phyloP scores from a whole-genome alignment of 345 rosid genomes.

The Abelmoschus esculentus region DNA sequence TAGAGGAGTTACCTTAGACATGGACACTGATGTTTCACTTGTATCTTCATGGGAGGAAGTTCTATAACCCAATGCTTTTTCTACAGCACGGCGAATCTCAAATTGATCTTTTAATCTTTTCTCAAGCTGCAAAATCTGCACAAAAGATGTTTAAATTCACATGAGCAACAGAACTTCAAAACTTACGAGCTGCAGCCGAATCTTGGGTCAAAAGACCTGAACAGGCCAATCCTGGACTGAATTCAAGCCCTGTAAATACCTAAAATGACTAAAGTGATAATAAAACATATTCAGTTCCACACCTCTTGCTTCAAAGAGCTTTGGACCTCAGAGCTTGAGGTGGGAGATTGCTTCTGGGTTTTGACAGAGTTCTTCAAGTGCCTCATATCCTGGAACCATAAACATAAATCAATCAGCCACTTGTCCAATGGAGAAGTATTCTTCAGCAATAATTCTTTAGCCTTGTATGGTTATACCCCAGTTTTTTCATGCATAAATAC shows the following conservation, averaged over 20 bases:
- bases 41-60: constrained; percentile 30
- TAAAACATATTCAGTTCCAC: constrained; percentile 10
- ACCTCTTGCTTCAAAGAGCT: constrained; percentile 85
- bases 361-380: constrained; percentile 31
- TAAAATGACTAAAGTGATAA: neutral
- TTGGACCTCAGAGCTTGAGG: constrained; percentile 38
- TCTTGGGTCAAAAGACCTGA: neutral
- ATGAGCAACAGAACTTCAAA: neutral
- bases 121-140: constrained; percentile 85
- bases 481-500: neutral
- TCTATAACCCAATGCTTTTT: constrained; percentile 72
- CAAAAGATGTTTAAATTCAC: neutral
- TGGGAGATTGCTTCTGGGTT: constrained; percentile 28
- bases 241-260: neutral
- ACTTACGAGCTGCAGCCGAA: neutral
- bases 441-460: no score
- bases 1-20: constrained; percentile 38
- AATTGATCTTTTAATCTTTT: constrained; percentile 73
- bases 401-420: constrained; percentile 10
- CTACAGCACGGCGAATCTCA: constrained; percentile 62
- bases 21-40: constrained; percentile 38
- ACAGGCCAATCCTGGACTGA: neutral
- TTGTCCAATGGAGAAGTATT: neutral
- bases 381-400: constrained; percentile 54
- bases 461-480: neutral